Evolutionary conservation across 345 rosid genomes (phyloP), one percentile per base, ranked within the genome.

Genomic region (Citrus glauca): DNA sequence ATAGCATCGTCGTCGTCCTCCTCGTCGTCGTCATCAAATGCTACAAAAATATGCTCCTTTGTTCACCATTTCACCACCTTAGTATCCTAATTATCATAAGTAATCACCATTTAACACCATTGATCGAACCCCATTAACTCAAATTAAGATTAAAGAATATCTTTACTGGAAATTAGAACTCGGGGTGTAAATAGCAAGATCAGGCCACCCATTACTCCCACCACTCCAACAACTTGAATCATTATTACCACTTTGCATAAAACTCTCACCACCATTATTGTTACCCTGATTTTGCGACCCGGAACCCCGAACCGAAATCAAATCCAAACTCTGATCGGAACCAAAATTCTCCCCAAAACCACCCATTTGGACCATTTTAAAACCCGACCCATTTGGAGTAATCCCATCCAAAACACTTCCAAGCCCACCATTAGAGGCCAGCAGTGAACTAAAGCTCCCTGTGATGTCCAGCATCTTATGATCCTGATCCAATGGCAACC

Each of bases 181-280:
- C 82, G 90, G 90, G 69, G 92, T 86, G 88, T 87, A 87, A 74
- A 92, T 90, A 74, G 93, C 85, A 81, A 89, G 86, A 88, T 89
- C 90, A 75, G 97, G 89, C 93, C 93, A 92, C 69, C 86, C 90
- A 64, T 81, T 87, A 40, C 81, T 55, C 59, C 87, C 81, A 73
- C 72, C 85, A 85, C 78, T 66, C 87, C 87, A 85, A 48, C 84
- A 81, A 72, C 73, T 71, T 38, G 82, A 53, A 71, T 86, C 89
- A 61, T 81, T 84, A 75, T 82, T 68, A 27, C 69, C 62, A 38
- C 72, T 66, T 14, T 68, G 72, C 55, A 68, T n/a, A 68, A 40
- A 35, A 66, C 45, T 66, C 48, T 66, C 69, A 66, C 42, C 64
- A 50, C 64, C 69, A 71, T 69, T 76, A 63, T 68, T 73, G 63